A percentile compares a stretch with the other conserved stretches of the same genome.
Conservation (phyloP, 257 asterid species). For the Avicennia marina region DNA sequence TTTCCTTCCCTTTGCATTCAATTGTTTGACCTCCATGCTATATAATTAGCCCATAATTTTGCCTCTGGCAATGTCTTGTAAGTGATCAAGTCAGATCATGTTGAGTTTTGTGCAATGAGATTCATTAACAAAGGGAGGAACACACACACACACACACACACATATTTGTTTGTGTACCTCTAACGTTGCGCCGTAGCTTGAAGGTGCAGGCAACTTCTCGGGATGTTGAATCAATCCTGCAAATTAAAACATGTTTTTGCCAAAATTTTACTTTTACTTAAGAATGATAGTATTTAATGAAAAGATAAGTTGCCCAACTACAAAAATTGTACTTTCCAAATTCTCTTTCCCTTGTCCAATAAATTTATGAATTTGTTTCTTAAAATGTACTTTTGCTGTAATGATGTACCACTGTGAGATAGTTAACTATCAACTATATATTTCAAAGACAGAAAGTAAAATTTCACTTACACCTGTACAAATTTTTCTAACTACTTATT, state of each 20-base stretch:
- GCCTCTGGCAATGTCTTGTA: slow-evolving; percentile 15
- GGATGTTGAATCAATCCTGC: slow-evolving; percentile 38
- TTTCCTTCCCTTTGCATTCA: slow-evolving; percentile 1
- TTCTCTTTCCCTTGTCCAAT: too few relatives aligned
- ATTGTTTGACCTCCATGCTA: slow-evolving; percentile 22
- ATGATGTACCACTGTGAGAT: too few relatives aligned
- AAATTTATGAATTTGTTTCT: too few relatives aligned
- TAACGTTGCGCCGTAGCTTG: slow-evolving; percentile 30
- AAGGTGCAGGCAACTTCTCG: slow-evolving; percentile 19
- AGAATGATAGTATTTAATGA: too few relatives aligned
- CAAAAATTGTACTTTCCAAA: too few relatives aligned
- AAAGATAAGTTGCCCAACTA: too few relatives aligned
- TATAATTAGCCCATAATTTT: slow-evolving; percentile 21
- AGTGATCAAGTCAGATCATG: slow-evolving; percentile 16
- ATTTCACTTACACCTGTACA: too few relatives aligned
- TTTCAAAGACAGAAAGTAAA: too few relatives aligned
- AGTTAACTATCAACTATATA: too few relatives aligned
- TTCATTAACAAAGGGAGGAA: not conserved
- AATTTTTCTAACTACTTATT: too few relatives aligned
- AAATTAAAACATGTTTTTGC: slow-evolving; percentile 9
- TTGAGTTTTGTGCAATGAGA: slow-evolving; percentile 16
- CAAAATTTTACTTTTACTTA: not conserved
- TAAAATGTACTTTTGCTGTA: too few relatives aligned
- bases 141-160: not conserved
- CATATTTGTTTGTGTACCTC: slow-evolving; percentile 12